Conservation (phyloP, 441 rosid species). For the Manihot esculenta region DNA sequence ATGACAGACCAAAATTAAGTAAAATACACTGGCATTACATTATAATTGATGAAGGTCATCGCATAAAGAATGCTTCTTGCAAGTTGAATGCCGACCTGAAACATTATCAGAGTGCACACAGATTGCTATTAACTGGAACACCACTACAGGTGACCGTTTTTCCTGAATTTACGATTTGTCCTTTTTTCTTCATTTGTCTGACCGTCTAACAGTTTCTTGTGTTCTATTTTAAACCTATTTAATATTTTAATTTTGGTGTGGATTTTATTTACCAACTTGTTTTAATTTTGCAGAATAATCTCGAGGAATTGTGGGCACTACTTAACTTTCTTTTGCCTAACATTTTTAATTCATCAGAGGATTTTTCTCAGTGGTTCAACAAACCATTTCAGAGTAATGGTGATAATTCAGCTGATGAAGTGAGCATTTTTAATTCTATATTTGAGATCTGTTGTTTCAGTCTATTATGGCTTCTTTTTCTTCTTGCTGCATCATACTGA, state of each 20-base stretch:
- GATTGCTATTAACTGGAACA: constrained; percentile 91
- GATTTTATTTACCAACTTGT: constrained; percentile 20
- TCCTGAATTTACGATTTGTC: constrained; percentile 1
- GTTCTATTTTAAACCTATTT: not conserved
- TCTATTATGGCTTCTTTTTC: not conserved
- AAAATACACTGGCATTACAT: constrained; percentile 92
- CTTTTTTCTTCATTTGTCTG: not conserved
- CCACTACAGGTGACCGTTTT: constrained; percentile 67
- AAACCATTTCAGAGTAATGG: constrained; percentile 92
- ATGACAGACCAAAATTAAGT: constrained; percentile 90
- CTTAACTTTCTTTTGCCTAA: constrained; percentile 92
- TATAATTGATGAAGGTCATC: constrained; percentile 97
- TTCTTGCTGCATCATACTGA: not conserved
- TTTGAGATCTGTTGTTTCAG: not conserved
- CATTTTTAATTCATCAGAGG: constrained; percentile 93
- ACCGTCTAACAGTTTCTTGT: not conserved
- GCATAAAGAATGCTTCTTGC: constrained; percentile 98
- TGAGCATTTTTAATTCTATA: constrained; percentile 36
- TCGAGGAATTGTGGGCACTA: constrained; percentile 95
- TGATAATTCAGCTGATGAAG: constrained; percentile 91
- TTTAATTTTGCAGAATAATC: constrained; percentile 67
- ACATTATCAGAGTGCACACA: constrained; percentile 83
- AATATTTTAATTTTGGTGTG: not conserved
- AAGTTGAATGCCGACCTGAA: constrained; percentile 93
- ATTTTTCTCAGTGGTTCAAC: constrained; percentile 98